Conservation (phyloP, 345 rosid species). For the Populus ilicifolia region DNA sequence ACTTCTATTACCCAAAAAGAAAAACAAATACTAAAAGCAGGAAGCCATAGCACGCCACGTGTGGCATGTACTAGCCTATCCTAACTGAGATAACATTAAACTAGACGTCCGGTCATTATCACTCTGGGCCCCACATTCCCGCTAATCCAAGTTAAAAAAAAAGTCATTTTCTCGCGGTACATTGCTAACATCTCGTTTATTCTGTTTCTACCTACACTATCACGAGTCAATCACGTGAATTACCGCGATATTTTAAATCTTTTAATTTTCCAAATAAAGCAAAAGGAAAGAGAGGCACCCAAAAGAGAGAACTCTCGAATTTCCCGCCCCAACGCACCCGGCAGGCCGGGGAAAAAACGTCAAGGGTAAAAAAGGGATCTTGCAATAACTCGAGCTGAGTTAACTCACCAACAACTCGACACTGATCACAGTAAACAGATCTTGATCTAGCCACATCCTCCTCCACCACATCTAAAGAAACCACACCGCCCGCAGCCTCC, state of each 20-base stretch:
- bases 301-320: neutral
- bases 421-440: slow-evolving; percentile 69
- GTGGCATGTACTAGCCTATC: neutral
- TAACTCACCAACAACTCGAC: slow-evolving; percentile 79
- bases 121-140: slow-evolving; percentile 14
- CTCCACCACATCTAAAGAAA: slow-evolving; percentile 53
- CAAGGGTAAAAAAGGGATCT: neutral
- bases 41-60: neutral
- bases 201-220: neutral
- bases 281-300: neutral
- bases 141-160: neutral
- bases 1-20: neutral
- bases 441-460: slow-evolving; percentile 73
- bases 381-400: slow-evolving; percentile 28
- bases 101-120: neutral
- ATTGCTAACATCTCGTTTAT: neutral
- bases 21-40: neutral
- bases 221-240: slow-evolving; percentile 2
- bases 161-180: neutral
- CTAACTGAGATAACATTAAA: neutral
- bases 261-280: neutral
- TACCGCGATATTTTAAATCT: neutral
- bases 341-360: slow-evolving; percentile 18
- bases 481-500: slow-evolving; percentile 32
- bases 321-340: slow-evolving; percentile 24